These are phyloP conservation scores for Trichoderma harzianum DNA, from an alignment of 2,329 filamentous ascomycete genomes.

Conservation along the genomic window DNA sequence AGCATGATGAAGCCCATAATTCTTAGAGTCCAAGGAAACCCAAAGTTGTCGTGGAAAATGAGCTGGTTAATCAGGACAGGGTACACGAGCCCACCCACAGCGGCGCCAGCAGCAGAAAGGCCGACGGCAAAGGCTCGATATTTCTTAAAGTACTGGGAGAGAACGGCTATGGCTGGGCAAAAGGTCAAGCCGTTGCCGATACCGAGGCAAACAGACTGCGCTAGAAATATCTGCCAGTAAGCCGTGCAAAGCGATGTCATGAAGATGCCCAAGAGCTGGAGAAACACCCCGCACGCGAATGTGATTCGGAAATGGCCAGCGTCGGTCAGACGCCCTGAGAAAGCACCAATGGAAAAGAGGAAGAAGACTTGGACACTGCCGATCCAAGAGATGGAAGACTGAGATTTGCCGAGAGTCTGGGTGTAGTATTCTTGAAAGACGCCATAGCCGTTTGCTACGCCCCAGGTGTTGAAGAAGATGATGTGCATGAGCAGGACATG, in stretches of 20 bases:
- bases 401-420: background rate
- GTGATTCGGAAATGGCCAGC: background rate
- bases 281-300: background rate
- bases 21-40: background rate
- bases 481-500: background rate
- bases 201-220: background rate
- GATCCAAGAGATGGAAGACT: background rate
- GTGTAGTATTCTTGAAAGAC: background rate
- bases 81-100: background rate
- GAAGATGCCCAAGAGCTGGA: background rate
- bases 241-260: background rate
- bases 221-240: background rate
- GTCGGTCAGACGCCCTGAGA: background rate
- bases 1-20: slow-evolving; percentile 1
- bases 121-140: background rate
- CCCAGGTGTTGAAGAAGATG: background rate
- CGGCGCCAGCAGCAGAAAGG: background rate
- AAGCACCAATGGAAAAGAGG: background rate
- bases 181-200: background rate
- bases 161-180: background rate
- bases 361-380: background rate
- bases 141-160: background rate
- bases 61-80: background rate
- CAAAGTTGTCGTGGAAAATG: background rate
- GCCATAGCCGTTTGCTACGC: background rate